Conservation (phyloP, 352 stramenopile genomes). For the Nothophytophthora sp. region DNA sequence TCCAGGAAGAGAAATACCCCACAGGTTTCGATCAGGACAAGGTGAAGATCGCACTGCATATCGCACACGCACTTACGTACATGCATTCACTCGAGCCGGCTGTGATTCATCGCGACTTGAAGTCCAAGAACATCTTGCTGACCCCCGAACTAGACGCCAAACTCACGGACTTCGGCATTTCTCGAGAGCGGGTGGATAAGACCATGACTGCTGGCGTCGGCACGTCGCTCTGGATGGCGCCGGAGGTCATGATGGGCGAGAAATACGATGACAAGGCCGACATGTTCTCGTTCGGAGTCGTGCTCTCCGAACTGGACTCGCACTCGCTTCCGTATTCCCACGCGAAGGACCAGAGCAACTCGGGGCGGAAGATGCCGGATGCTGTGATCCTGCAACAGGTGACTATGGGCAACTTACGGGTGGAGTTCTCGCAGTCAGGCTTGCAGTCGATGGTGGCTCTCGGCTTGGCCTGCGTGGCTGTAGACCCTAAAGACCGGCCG, state of each 20-base stretch:
- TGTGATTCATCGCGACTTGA: conserved; percentile 16
- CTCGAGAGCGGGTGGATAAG: conserved; percentile 11
- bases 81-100: conserved; percentile 10
- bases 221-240: conserved; percentile 14
- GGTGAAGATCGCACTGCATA: conserved; percentile 7
- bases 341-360: conserved; percentile 12
- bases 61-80: conserved; percentile 15
- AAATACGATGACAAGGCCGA: conserved; percentile 17
- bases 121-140: conserved; percentile 15
- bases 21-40: conserved; percentile 13
- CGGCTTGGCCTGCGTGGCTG: conserved; percentile 5
- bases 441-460: conserved; percentile 11
- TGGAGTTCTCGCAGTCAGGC: conserved; percentile 16
- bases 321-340: conserved; percentile 10
- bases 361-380: conserved; percentile 10
- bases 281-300: conserved; percentile 19
- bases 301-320: conserved; percentile 13
- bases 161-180: conserved; percentile 20
- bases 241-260: conserved; percentile 15
- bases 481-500: conserved; percentile 7
- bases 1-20: conserved; percentile 1
- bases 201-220: conserved; percentile 15
- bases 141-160: conserved; percentile 9
- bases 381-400: conserved; percentile 18
- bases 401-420: conserved; percentile 9